Evolutionary conservation across 2,329 filamentous ascomycete species (phyloP), one percentile per base, ranked within the genome.

Genomic region (Pyricularia pennisetigena): DNA sequence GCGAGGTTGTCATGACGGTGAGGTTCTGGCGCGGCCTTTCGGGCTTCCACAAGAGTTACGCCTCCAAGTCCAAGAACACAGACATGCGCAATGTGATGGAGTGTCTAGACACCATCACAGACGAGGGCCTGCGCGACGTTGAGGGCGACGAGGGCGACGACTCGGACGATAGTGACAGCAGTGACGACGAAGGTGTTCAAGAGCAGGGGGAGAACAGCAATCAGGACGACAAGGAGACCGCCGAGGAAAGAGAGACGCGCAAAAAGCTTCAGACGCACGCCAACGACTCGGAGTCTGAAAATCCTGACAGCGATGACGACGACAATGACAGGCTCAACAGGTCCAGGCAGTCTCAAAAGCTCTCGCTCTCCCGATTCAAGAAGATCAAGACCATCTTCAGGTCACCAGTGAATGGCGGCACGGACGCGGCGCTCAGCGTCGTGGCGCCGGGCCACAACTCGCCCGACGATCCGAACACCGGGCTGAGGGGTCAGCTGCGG

Each of bases 1-100:
- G 88, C 1, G 82, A 84, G 67, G 80, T 90, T 28, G 83, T 86
- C 71, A 67, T 90, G 4, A 82, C 79, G 0, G 69, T 89, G 20
- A 85, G 81, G 30, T 87, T 90, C 75, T 88, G 86, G 83, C 81
- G 81, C 12, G 88, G 88, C 0, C 76, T 90, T 2, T 85, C 85
- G 6, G 82, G 83, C 0, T 87, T 85, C 68, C 88, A 90, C 74
- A 81, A 82, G 69, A 76, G 74, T 8, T 83, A 85, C 70, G 85
- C 87, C 0, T 74, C 78, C 12, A 78, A 79, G 23, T 81, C 79
- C 62, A 83, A 82, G 68, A 85, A 87, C 68, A 74, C 73, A 0
- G 82, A 88, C 69, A 76, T 90, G 69, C 76, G 78, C 14, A 81
- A 88, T 68, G 85, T 90, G 0, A 85, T 90, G 80, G 86, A 90